Evolutionary conservation across 1,284 basidiomycete species (phyloP).

Genomic region (Athelia psychrophila): DNA sequence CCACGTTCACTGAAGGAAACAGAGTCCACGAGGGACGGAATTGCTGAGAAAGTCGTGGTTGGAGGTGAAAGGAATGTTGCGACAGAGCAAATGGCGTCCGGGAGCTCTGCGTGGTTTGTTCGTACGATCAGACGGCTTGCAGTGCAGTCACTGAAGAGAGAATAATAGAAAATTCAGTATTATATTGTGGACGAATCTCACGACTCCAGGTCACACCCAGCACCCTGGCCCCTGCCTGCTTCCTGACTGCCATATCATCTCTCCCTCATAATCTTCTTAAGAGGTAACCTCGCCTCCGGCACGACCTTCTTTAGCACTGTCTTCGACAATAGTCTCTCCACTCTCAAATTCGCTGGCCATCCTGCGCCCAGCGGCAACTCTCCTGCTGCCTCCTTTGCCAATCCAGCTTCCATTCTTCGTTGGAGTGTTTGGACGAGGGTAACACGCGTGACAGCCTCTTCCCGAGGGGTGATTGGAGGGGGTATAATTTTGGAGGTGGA

Average conservation of each 20-base stretch:
- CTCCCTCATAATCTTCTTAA: slow-evolving; percentile 39
- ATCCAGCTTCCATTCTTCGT: slow-evolving; percentile 31
- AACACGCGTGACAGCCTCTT: slow-evolving; percentile 12
- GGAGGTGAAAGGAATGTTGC: too few species aligned
- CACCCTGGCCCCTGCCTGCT: too few species aligned
- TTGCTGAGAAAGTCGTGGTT: too few species aligned
- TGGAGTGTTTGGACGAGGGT: slow-evolving; percentile 10
- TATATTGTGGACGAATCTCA: too few species aligned
- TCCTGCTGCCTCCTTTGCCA: slow-evolving; percentile 35
- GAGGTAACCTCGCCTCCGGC: slow-evolving; percentile 26
- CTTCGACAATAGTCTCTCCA: slow-evolving; percentile 37
- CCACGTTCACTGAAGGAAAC: too few species aligned
- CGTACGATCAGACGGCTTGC: too few species aligned
- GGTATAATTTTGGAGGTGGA: slow-evolving; percentile 8
- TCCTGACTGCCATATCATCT: slow-evolving; percentile 15
- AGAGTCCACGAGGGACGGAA: too few species aligned
- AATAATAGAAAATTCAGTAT: too few species aligned
- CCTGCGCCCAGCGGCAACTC: slow-evolving; percentile 27
- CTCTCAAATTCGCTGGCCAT: slow-evolving; percentile 43
- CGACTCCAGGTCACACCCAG: too few species aligned
- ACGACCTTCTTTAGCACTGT: slow-evolving; percentile 34
- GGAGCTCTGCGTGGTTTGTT: too few species aligned
- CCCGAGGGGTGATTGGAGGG: slow-evolving; percentile 23
- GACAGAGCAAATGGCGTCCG: too few species aligned
- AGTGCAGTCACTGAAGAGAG: too few species aligned